phyloP scores from a whole-genome alignment of 139 green algal species.

The Pseudopediastrum boryanum region DNA sequence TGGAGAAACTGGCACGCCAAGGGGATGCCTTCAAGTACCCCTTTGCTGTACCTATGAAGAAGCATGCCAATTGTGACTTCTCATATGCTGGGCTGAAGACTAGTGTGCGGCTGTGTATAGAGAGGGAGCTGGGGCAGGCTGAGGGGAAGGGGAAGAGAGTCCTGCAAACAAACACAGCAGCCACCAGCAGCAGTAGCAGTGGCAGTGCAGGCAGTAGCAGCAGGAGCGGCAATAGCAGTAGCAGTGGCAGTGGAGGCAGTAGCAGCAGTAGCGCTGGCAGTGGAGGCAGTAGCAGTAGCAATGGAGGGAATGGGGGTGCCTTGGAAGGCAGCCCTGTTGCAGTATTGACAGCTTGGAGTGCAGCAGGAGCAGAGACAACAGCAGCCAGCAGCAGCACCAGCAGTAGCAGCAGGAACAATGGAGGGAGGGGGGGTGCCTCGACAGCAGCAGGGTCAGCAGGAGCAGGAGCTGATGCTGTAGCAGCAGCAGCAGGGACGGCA shows the following conservation, averaged over 20 bases:
- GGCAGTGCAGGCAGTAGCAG: background rate
- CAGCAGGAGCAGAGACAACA: background rate
- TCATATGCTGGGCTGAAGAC: constrained; percentile 98
- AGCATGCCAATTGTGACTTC: constrained; percentile 89
- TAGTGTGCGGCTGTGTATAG: constrained; percentile 69
- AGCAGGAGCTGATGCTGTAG: too few relatives aligned
- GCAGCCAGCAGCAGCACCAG: background rate
- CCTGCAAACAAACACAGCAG: too few relatives aligned
- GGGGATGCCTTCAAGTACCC: constrained; percentile 68
- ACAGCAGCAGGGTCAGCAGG: too few relatives aligned
- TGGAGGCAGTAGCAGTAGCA: background rate
- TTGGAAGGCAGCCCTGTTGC: background rate
- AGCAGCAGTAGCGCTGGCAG: background rate
- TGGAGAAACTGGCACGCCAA: constrained; percentile 75
- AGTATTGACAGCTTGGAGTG: constrained; percentile 4
- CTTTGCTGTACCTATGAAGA: constrained; percentile 82
- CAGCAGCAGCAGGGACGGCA: too few relatives aligned
- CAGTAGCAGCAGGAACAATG: constrained; percentile 1
- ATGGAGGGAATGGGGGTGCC: too few relatives aligned
- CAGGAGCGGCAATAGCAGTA: constrained; percentile 2
- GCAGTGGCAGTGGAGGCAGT: constrained; percentile 19
- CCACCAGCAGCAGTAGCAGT: background rate
- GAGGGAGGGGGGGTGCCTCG: background rate
- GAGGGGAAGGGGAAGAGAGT: constrained; percentile 4
- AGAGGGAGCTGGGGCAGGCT: constrained; percentile 41